Evolutionary conservation across 192 early-diverging fungal genomes (phyloP).

Genomic region (Thamnidium elegans): DNA sequence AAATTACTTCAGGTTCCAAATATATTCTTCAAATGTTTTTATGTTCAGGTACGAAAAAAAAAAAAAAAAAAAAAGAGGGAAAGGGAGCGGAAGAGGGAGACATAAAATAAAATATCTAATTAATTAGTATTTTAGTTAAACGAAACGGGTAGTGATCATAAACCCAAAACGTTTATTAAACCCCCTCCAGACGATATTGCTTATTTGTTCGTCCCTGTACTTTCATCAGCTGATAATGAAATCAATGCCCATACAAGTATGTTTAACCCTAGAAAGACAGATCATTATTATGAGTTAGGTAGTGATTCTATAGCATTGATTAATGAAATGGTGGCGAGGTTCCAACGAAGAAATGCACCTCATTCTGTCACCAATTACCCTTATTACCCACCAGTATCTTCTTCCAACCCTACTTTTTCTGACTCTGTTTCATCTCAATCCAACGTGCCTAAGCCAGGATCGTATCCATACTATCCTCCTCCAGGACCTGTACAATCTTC

Average conservation of each 20-base stretch:
- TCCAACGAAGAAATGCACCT: not conserved
- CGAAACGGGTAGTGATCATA: not conserved
- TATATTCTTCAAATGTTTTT: conserved; percentile 32
- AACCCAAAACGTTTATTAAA: conserved; percentile 28
- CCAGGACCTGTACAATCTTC: no score
- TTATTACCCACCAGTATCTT: no score
- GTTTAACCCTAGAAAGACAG: conserved; percentile 32
- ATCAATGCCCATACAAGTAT: conserved; percentile 34
- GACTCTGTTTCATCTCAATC: no score
- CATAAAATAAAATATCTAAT: no score
- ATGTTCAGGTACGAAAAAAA: conserved; percentile 20
- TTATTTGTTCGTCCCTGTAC: conserved; percentile 20
- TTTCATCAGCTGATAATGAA: conserved; percentile 15
- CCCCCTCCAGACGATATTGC: conserved; percentile 23
- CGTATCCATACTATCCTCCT: no score
- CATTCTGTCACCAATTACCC: not conserved
- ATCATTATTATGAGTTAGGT: conserved; percentile 23
- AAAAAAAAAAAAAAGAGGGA: no score
- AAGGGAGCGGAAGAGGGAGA: no score
- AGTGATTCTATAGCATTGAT: conserved; percentile 16
- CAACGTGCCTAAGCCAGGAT: no score
- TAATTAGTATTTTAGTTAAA: not conserved
- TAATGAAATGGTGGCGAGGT: conserved; percentile 18
- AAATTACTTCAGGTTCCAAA: conserved; percentile 24
- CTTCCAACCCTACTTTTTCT: no score